Conservation (phyloP, 805 yeast species). For the Metschnikowia drakensbergensis region DNA sequence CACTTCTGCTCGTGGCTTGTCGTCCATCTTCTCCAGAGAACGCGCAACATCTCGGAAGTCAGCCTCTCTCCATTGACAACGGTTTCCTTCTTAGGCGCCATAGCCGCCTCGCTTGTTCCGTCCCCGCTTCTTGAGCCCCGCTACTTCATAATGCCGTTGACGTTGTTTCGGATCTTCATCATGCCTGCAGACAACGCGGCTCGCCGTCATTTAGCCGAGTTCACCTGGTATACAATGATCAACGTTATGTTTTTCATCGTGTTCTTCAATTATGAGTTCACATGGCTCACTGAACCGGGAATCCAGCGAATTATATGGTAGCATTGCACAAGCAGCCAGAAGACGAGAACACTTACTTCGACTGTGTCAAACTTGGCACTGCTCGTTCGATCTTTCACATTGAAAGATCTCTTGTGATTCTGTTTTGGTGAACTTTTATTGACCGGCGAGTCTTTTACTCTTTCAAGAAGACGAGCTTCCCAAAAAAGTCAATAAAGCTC, state of each 20-base stretch:
- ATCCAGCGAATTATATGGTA: slow-evolving; percentile 88
- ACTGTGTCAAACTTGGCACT: too few relatives aligned
- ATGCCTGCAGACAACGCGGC: slow-evolving; percentile 18
- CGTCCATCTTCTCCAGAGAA: slow-evolving; percentile 1
- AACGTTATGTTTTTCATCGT: slow-evolving; percentile 51
- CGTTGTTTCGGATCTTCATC: slow-evolving; percentile 64
- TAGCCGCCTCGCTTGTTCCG: slow-evolving; percentile 65
- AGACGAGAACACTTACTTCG: too few relatives aligned
- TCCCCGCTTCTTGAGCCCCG: slow-evolving; percentile 94
- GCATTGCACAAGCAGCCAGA: too few relatives aligned
- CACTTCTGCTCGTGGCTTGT: slow-evolving; percentile 52
- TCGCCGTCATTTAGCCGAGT: slow-evolving; percentile 44
- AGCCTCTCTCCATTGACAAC: slow-evolving; percentile 36
- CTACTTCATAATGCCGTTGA: slow-evolving; percentile 78
- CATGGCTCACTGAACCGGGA: slow-evolving; percentile 61
- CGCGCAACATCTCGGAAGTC: slow-evolving; percentile 6
- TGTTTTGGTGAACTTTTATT: too few relatives aligned
- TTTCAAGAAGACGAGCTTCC: too few relatives aligned
- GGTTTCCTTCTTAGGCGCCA: slow-evolving; percentile 49
- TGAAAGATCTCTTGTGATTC: too few relatives aligned
- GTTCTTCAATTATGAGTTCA: slow-evolving; percentile 59
- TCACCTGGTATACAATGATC: slow-evolving; percentile 56
- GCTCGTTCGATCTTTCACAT: too few relatives aligned
- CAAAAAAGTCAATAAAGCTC: too few relatives aligned
- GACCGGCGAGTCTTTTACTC: too few relatives aligned